Evolutionary conservation across 2,329 filamentous ascomycete species (phyloP).

Genomic region (Penicillium brasilianum): DNA sequence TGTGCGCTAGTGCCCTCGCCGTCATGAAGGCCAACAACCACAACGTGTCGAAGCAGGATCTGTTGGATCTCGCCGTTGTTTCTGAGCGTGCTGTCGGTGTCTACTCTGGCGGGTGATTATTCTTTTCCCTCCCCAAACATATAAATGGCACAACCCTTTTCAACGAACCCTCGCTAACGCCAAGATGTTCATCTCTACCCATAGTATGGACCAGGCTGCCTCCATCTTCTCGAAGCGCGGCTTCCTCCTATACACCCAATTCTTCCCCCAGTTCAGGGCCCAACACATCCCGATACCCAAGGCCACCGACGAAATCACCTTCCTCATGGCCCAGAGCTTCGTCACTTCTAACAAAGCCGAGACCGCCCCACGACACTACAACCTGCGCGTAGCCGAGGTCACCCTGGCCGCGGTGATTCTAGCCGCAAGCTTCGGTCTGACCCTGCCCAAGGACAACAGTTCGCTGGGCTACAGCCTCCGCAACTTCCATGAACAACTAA

Average conservation of each 20-base stretch:
- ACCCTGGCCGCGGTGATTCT: conserved; percentile 78
- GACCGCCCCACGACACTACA: conserved; percentile 92
- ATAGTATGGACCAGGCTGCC: conserved; percentile 93
- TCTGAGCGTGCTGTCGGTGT: conserved; percentile 94
- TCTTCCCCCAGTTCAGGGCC: conserved; percentile 77
- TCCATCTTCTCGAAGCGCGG: conserved; percentile 90
- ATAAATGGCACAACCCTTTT: neutral
- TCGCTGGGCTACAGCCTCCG: conserved; percentile 82
- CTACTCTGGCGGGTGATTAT: conserved; percentile 83
- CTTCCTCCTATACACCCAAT: conserved; percentile 87
- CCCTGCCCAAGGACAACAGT: conserved; percentile 76
- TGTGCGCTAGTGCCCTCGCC: conserved; percentile 85
- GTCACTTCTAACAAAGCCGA: conserved; percentile 93
- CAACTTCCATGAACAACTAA: conserved; percentile 85
- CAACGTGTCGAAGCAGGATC: conserved; percentile 83
- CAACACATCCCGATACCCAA: conserved; percentile 80
- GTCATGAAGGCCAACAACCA: conserved; percentile 86
- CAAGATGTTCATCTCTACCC: neutral
- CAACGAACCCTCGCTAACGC: conserved; percentile 3
- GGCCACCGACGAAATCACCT: conserved; percentile 81
- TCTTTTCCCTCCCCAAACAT: neutral
- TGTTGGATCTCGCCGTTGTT: conserved; percentile 91
- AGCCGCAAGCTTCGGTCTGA: conserved; percentile 63
- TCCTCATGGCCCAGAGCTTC: conserved; percentile 93
- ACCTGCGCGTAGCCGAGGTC: conserved; percentile 94